phyloP scores from a whole-genome alignment of 202 grass and related monocot species.

The Panicum virgatum region DNA sequence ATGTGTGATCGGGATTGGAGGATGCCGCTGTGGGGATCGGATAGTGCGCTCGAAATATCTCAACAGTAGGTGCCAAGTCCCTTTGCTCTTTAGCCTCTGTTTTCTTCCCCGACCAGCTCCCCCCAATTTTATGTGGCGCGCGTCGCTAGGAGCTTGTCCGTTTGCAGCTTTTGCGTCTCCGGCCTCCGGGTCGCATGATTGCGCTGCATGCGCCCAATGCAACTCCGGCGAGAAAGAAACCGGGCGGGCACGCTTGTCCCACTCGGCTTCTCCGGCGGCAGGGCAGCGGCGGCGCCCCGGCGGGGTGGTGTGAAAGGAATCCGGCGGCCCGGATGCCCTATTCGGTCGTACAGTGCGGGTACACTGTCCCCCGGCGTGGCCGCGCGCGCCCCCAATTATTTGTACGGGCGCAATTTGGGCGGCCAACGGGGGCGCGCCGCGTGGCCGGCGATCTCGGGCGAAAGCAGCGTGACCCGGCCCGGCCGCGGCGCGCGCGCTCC shows the following conservation, averaged over 20 bases:
- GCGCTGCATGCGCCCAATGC: neutral
- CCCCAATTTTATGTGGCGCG: constrained; percentile 28
- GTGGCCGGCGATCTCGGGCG: neutral
- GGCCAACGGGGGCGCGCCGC: neutral
- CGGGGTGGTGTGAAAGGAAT: constrained; percentile 30
- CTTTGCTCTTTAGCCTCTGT: constrained; percentile 34
- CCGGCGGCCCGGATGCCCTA: neutral
- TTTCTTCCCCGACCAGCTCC: neutral
- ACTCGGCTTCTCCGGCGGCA: neutral
- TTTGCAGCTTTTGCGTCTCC: constrained; percentile 25
- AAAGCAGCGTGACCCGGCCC: constrained; percentile 3
- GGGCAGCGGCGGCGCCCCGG: neutral
- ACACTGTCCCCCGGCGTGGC: constrained; percentile 1
- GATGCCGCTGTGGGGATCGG: neutral
- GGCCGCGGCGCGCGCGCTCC: neutral
- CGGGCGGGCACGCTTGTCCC: neutral
- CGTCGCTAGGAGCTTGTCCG: neutral
- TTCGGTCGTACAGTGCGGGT: constrained; percentile 8
- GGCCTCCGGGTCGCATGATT: constrained; percentile 39
- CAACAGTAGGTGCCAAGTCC: constrained; percentile 41
- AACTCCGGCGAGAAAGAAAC: neutral
- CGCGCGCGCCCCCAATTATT: constrained; percentile 21
- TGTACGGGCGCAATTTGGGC: constrained; percentile 28
- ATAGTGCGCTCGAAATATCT: constrained; percentile 51
- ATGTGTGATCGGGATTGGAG: constrained; percentile 32